Base-by-base conservation (phyloP, 1,139 yeast species). In the Magnusiomyces sp. region DNA sequence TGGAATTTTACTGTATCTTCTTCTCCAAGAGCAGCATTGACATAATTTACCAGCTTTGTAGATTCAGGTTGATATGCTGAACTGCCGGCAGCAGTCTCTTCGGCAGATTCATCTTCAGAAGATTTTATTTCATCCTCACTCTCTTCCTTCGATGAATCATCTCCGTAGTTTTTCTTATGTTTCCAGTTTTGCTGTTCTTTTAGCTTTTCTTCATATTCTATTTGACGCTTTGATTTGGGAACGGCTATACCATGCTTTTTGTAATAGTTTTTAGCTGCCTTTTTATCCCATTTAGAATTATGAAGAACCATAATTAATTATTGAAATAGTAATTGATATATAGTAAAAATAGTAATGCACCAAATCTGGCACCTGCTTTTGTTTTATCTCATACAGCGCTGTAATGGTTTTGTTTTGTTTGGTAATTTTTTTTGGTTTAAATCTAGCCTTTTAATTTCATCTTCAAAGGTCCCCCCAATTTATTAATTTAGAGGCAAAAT, bases 211-310 rank as follows among this genome's bases (percentile, higher is more conserved):
- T n/a, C n/a, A n/a, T n/a, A n/a, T n/a, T n/a, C n/a, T n/a, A n/a
- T n/a, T n/a, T n/a, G n/a, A n/a, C n/a, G n/a, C n/a, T n/a, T n/a
- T n/a, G n/a, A n/a, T n/a, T 46, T 42, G n/a, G 44, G 48, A 13
- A 45, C 44, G 5, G 44, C 41, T 5, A 52, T 48, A 1, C 53
- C 53, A 45, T 52, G 55, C 33, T 52, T 52, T 16, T 38, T 43
- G 47, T 47, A 41, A 34, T 52, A 52, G 44, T 50, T 50, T 20
- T 46, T 37, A 2, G 55, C 48, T 5, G 55, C 55, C 41, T 52
- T 52, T 33, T 50, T 45, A 20, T 52, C 50, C 55, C 55, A 52
- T 43, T 50, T 52, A 29, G 48, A 44, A 39, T 52, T 52, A 27
- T 52, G 55, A 13, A 52, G 40, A 13, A 52, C 55, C 55, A 52